Base-by-base conservation (phyloP, 2,329 filamentous ascomycete species). In the Exserohilum rostratum region DNA sequence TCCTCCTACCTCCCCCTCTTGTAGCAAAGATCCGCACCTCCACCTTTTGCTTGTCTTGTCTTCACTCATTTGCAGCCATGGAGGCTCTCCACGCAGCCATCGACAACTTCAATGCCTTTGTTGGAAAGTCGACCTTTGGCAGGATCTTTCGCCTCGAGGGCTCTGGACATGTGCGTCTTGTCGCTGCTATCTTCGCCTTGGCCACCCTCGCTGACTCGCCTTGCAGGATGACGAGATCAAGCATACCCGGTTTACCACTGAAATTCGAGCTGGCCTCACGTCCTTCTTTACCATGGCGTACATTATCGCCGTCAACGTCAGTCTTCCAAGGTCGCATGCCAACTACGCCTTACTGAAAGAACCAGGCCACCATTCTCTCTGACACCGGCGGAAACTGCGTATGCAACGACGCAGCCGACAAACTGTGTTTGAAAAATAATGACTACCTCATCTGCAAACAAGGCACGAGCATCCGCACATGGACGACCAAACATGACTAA, bases 181-280 rank as follows among this genome's bases (percentile, higher is more conserved):
- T 11, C 22, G 11, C 15, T 6, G 5, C 25, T 6, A 11, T 27
- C 17, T 17, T 17, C 7, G 38, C 18, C 27, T n/a, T 20, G 10
- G 5, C 5, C 11, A 18, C 22, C 18, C 10, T 18, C 22, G 20
- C 57, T 52, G n/a, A 71, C 64, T 20, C 35, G 47, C 33, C 50
- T 39, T 49, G 37, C 50, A 90, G 88, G 83, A 83, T 57, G 83
- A 81, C 62, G 88, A 91, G 73, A 86, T 90, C 50, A 87, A 88
- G 70, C 87, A 88, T 20, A 87, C 90, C n/a, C 82, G 83, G 62
- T 95, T 96, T 78, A 85, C 90, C 62, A 93, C 90, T 27, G 91
- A 96, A 77, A 79, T 96, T 48, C 88, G 91, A 58, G 91, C 90
- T 57, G 91, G 91, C 31, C 77, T 96, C 37, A 90, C 90, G 18